Base-by-base conservation (phyloP, 495 filamentous ascomycete genomes). In the Emericellopsis terricola region DNA sequence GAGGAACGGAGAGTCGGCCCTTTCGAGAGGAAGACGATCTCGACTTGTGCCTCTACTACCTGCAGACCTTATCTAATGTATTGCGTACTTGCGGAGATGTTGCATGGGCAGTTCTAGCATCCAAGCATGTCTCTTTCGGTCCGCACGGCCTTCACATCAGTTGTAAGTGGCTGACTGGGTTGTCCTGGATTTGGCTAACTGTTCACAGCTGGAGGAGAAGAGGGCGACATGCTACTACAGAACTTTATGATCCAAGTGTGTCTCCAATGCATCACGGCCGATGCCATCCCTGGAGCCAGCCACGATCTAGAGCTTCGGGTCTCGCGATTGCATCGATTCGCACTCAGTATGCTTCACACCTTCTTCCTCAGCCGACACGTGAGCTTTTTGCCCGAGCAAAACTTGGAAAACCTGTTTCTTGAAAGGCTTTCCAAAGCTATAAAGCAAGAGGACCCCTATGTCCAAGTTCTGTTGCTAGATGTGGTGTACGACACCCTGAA, bases 401-500 rank as follows among this genome's bases (percentile, higher is more conserved):
- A 81, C 31, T 60, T 93, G 21, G 84, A 93, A 47, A 54, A 66
- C 9, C 42, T 68, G 15, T 58, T 94, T 15, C 76, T 92, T 41
- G 76, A 78, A 17, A 69, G 68, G 33, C 64, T 94, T 18, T 57
- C 62, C 9, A 56, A 64, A 37, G 72, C 74, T 2, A 62, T 87
- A n/a, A 57, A 66, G 20, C 59, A 66, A 6, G 56, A 64, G 3
- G 71, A 76, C 33, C 62, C 69, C 4, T 71, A 69, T 39, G 67
- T 85, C 3, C 81, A 92, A 48, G 72, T 76, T 9, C 63, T 79
- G 5, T 55, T 85, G 11, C 68, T 89, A 23, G 80, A 86, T 44
- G 71, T 80, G 23, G 64, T 85, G 8, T 77, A 76, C 37, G 72
- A 72, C 18, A 61, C 74, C 3, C 50, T 92, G 11, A 80, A 72